Evolutionary conservation across 2,329 filamentous ascomycete genomes (phyloP).

Genomic region (Mycosphaerella arachidis): DNA sequence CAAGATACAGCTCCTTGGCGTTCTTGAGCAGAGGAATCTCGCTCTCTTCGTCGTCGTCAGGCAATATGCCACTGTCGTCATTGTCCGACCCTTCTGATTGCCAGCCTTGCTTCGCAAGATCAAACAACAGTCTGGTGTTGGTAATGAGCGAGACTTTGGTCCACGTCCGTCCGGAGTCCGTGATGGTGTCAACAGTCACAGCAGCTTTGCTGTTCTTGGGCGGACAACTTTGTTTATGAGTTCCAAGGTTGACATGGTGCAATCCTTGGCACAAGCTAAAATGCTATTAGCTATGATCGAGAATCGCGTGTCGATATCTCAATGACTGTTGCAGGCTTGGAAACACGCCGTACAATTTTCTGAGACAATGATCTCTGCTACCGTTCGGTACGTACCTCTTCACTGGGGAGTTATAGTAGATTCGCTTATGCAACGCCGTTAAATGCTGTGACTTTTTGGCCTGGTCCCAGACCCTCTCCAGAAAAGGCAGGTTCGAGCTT

Average conservation of each 20-base stretch:
- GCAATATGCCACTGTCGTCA: constrained; percentile 34
- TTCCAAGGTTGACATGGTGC: constrained; percentile 28
- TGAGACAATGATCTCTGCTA: no score
- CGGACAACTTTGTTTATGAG: constrained; percentile 12
- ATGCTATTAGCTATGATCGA: no score
- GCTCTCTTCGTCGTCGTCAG: constrained; percentile 47
- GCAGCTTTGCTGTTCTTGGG: constrained; percentile 21
- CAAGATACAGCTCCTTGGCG: constrained; percentile 55
- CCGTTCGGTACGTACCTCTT: constrained; percentile 7
- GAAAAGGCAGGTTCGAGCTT: constrained; percentile 64
- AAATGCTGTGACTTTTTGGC: constrained; percentile 56
- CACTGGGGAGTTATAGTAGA: constrained; percentile 41
- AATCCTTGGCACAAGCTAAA: constrained; percentile 18
- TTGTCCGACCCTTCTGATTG: constrained; percentile 47
- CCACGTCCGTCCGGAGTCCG: constrained; percentile 60
- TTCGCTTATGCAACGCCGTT: constrained; percentile 53
- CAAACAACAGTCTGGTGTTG: constrained; percentile 60
- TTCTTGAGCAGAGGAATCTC: constrained; percentile 57
- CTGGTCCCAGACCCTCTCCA: constrained; percentile 59
- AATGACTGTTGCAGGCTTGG: no score
- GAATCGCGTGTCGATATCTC: no score
- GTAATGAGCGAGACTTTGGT: constrained; percentile 64
- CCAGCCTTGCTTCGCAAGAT: constrained; percentile 66
- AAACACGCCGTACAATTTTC: no score
- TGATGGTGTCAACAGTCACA: constrained; percentile 59